phyloP scores from a whole-genome alignment of 129 eudicot species.

The Lactuca sativa region DNA sequence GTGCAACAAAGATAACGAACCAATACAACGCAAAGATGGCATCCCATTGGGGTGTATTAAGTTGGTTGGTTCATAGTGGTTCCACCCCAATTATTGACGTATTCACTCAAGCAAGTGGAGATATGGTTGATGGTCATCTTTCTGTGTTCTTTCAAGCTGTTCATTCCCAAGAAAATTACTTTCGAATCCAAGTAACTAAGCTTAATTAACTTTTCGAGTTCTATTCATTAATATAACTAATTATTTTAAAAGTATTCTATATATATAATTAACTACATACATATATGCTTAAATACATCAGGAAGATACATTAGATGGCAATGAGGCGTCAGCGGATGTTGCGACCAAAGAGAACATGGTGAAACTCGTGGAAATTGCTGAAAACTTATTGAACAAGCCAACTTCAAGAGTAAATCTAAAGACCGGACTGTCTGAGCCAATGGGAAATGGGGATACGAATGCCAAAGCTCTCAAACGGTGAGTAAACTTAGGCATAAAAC shows the following conservation, averaged over 20 bases:
- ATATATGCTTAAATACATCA: slow-evolving; percentile 5
- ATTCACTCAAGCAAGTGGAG: slow-evolving; percentile 52
- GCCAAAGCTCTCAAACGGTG: slow-evolving; percentile 48
- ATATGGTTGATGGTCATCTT: slow-evolving; percentile 49
- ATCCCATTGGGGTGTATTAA: slow-evolving; percentile 54
- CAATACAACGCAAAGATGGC: slow-evolving; percentile 42
- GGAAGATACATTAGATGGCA: slow-evolving; percentile 50
- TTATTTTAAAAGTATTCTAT: too few relatives aligned
- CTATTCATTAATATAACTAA: background rate
- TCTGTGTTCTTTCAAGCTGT: slow-evolving; percentile 49
- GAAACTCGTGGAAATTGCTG: slow-evolving; percentile 36
- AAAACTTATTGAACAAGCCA: slow-evolving; percentile 43
- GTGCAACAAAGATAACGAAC: slow-evolving; percentile 35
- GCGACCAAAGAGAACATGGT: slow-evolving; percentile 46
- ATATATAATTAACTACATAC: too few relatives aligned
- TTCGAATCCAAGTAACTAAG: slow-evolving; percentile 48
- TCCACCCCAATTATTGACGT: slow-evolving; percentile 46
- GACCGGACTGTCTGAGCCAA: slow-evolving; percentile 41
- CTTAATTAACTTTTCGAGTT: background rate
- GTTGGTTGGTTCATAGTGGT: slow-evolving; percentile 46
- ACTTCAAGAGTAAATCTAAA: slow-evolving; percentile 32
- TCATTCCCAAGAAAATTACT: slow-evolving; percentile 42
- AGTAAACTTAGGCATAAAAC: background rate
- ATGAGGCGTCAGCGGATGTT: slow-evolving; percentile 6
- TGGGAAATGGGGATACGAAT: slow-evolving; percentile 42